Evolutionary conservation across 495 filamentous ascomycete species (phyloP), one percentile per base, ranked within the genome.

Genomic region (Penicillium fimorum): DNA sequence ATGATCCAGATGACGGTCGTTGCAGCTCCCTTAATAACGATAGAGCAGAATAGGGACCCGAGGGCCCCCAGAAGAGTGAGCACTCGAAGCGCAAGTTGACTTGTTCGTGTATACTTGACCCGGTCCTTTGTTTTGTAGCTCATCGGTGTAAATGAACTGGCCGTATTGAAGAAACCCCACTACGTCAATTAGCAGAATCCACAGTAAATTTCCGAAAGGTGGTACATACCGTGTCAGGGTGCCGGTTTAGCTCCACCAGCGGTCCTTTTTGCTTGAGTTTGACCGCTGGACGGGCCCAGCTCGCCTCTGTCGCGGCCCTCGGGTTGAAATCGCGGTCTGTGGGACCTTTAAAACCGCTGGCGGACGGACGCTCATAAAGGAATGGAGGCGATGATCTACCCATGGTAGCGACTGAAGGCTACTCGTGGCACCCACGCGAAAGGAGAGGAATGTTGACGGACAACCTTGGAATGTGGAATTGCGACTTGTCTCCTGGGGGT

Each of bases 271-370:
- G 78, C 77, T 87, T 87, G n/a, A 79, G 75, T 53, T 79, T 83
- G 12, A 75, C 78, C 12, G 70, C 67, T 56, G 80, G 78, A 15
- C 74, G 77, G 58, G 81, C 72, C 63, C 75, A 85, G 69, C 87
- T 91, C 54, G 88, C 87, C 68, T 88, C 79, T 9, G 90, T 89
- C 33, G 87, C 83, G 52, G 87, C 86, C 64, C 90, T 94, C 13
- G 92, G 92, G 63, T 96, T 89, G 74, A 94, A 96, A 1, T 69
- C 64, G 8, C 71, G 76, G 33, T 87, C 77, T 33, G 75, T 79
- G 20, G 77, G 79, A 50, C 79, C 79, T 57, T 68, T 60, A 64
- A 81, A 79, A 50, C 67, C 72, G 53, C 79, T 76, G 44, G 59
- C 79, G 66, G 67, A 71, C 50, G 75, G 79, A 56, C 59, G 68